Conservation (phyloP, 352 stramenopile species). For the Phytophthora kernoviae region DNA sequence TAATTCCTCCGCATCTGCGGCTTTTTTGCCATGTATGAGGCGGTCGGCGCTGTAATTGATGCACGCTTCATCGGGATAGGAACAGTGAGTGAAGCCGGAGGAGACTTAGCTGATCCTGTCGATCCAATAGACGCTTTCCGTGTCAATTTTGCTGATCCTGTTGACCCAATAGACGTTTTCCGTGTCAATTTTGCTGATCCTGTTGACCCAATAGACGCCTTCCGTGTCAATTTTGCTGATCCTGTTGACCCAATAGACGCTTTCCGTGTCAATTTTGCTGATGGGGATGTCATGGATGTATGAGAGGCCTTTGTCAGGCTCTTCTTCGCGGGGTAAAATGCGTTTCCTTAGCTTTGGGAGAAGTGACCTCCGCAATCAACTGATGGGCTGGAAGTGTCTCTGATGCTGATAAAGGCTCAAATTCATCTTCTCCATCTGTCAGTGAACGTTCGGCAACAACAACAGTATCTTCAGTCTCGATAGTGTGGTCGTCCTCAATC, state of each 20-base stretch:
- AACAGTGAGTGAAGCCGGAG: constrained; percentile 14
- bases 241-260: constrained; percentile 20
- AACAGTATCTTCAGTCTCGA: constrained; percentile 67
- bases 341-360: constrained; percentile 10
- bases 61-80: constrained; percentile 29
- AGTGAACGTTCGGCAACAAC: constrained; percentile 63
- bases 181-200: constrained; percentile 20
- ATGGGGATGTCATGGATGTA: constrained; percentile 2
- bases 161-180: constrained; percentile 25
- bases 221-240: constrained; percentile 24
- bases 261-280: constrained; percentile 26
- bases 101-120: constrained; percentile 28
- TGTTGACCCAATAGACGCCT: constrained; percentile 23
- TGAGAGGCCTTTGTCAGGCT: not conserved
- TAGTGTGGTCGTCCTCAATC: constrained; percentile 60
- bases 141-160: constrained; percentile 18
- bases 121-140: constrained; percentile 29
- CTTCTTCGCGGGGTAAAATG: constrained; percentile 7
- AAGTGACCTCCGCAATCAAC: constrained; percentile 9
- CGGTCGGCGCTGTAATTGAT: constrained; percentile 34
- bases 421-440: constrained; percentile 63
- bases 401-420: constrained; percentile 18
- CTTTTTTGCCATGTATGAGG: constrained; percentile 35
- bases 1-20: constrained; percentile 14
- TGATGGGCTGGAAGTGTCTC: constrained; percentile 13